These are phyloP conservation scores for Candida krabiensis DNA, from an alignment of 805 yeast genomes.

Conservation along the genomic window DNA sequence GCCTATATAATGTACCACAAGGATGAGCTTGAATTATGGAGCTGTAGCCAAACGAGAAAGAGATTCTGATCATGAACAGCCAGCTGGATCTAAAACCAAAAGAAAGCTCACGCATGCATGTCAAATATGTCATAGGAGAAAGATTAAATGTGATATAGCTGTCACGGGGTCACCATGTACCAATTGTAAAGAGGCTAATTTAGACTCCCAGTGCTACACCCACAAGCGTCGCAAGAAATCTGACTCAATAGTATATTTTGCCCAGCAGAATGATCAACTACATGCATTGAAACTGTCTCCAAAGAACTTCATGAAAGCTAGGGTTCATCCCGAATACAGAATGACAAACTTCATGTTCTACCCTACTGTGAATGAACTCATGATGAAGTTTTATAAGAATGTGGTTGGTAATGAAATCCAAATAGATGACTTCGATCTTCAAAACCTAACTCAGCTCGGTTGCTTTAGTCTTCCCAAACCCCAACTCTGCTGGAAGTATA, in stretches of 20 bases:
- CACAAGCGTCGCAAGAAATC: slow-evolving; percentile 43
- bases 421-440: slow-evolving; percentile 48
- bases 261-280: slow-evolving; percentile 13
- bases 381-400: slow-evolving; percentile 11
- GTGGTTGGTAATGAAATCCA: slow-evolving; percentile 13
- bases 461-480: slow-evolving; percentile 66
- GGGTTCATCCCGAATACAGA: slow-evolving; percentile 8
- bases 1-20: too few species aligned
- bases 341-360: slow-evolving; percentile 7
- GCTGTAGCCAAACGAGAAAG: too few species aligned
- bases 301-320: slow-evolving; percentile 9
- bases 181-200: slow-evolving; percentile 64
- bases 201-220: slow-evolving; percentile 65
- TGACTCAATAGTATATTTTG: slow-evolving; percentile 14
- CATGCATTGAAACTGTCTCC: slow-evolving; percentile 15
- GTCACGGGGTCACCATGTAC: slow-evolving; percentile 50
- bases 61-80: too few species aligned
- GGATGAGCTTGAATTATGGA: too few species aligned
- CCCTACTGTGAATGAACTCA: slow-evolving; percentile 11
- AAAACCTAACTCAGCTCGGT: slow-evolving; percentile 61
- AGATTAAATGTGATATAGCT: slow-evolving; percentile 74
- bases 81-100: too few species aligned
- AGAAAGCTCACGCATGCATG: slow-evolving; percentile 52
- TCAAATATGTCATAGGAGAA: slow-evolving; percentile 68
- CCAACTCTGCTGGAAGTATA: slow-evolving; percentile 60